phyloP scores from a whole-genome alignment of 2,329 filamentous ascomycete genomes.

The Trichoderma arundinaceum region DNA sequence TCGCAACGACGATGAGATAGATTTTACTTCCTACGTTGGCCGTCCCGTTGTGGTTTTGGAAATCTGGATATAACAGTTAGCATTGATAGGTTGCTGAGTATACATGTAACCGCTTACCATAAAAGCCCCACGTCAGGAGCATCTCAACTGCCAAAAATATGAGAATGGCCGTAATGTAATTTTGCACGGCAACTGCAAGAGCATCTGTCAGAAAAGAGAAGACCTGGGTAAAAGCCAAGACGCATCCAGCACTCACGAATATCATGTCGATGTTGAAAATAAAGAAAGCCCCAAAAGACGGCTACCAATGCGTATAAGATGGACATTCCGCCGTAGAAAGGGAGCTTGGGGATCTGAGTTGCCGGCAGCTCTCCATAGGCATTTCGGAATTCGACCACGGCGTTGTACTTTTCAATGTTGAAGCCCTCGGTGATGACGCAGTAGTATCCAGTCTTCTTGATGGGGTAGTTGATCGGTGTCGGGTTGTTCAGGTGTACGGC shows the following conservation, averaged over 20 bases:
- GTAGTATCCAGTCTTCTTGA: constrained; percentile 94
- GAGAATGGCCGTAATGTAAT: constrained; percentile 97
- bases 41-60: constrained; percentile 81
- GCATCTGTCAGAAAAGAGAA: constrained; percentile 21
- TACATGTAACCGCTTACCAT: constrained; percentile 61
- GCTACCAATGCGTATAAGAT: constrained; percentile 90
- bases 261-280: constrained; percentile 91
- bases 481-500: constrained; percentile 82
- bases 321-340: constrained; percentile 93
- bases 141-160: constrained; percentile 95
- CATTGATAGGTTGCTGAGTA: background rate
- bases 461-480: constrained; percentile 76
- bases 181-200: constrained; percentile 82
- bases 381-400: constrained; percentile 89
- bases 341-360: constrained; percentile 93
- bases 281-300: constrained; percentile 88
- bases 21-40: constrained; percentile 82
- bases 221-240: background rate
- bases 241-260: constrained; percentile 64
- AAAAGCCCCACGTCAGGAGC: constrained; percentile 98
- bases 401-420: constrained; percentile 72
- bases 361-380: constrained; percentile 95
- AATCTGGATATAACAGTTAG: constrained; percentile 62
- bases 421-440: constrained; percentile 83
- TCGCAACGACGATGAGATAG: constrained; percentile 86